phyloP scores from a whole-genome alignment of 306 rosid species.

The Quercus variabilis region DNA sequence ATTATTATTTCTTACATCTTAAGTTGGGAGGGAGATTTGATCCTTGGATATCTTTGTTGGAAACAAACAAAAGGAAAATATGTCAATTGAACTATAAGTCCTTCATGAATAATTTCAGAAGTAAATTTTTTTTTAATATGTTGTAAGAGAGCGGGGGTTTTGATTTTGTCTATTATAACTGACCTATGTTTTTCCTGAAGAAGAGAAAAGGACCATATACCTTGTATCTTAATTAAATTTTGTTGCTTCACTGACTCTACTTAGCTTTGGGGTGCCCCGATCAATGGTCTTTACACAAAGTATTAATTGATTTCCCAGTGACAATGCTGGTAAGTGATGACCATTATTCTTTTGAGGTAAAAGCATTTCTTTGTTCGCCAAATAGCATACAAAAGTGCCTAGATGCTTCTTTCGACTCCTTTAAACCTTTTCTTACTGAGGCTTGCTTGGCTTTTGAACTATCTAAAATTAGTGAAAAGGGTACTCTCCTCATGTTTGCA shows the following conservation, averaged over 20 bases:
- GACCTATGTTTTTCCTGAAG: not conserved
- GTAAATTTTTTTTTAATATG: not conserved
- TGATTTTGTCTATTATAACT: not conserved
- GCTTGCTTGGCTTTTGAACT: constrained; percentile 31
- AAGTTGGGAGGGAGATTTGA: no score
- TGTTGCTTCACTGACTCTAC: not conserved
- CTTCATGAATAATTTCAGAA: no score
- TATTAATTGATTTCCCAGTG: constrained; percentile 22
- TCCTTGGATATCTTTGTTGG: no score
- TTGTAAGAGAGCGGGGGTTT: not conserved
- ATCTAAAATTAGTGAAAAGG: constrained; percentile 20
- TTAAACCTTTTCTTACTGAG: constrained; percentile 23
- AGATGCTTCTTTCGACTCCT: constrained; percentile 29
- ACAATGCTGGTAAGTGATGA: constrained; percentile 14
- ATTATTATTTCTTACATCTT: no score
- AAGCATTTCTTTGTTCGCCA: constrained; percentile 48
- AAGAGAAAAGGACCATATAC: not conserved
- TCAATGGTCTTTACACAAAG: constrained; percentile 2
- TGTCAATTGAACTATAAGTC: no score
- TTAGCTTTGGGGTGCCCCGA: constrained; percentile 13
- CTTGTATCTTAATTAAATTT: not conserved
- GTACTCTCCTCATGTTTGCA: constrained; percentile 52
- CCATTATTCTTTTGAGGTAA: constrained; percentile 32
- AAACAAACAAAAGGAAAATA: no score
- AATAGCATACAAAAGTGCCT: constrained; percentile 53